These are phyloP conservation scores for Gigaspora rosea DNA, from an alignment of 192 early-diverging fungal genomes.

Conservation along the genomic window DNA sequence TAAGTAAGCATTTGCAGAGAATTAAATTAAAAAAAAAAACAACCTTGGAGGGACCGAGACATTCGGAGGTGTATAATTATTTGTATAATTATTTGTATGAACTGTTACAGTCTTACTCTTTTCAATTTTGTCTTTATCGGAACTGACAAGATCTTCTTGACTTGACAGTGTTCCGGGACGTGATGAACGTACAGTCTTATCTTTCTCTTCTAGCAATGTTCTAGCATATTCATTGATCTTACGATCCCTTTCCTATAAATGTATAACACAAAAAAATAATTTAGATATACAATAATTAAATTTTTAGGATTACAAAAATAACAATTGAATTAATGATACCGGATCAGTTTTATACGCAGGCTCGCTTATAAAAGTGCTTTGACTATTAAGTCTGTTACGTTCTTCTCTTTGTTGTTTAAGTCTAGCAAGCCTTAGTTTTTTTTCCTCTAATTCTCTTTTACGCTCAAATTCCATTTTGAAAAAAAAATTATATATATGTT, in stretches of 20 bases:
- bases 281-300: not conserved
- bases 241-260: slow-evolving; percentile 16
- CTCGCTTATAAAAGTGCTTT: slow-evolving; percentile 33
- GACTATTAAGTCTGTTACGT: slow-evolving; percentile 68
- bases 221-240: slow-evolving; percentile 37
- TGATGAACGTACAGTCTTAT: slow-evolving; percentile 38
- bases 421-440: slow-evolving; percentile 88
- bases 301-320: not conserved
- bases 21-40: not conserved
- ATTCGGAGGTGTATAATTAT: not conserved
- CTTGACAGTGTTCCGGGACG: slow-evolving; percentile 37
- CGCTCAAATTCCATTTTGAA: slow-evolving; percentile 55
- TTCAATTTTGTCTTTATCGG: slow-evolving; percentile 41
- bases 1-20: too few relatives aligned
- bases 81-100: not conserved
- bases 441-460: slow-evolving; percentile 86
- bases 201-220: slow-evolving; percentile 57
- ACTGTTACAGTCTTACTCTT: slow-evolving; percentile 31
- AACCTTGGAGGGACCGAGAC: slow-evolving; percentile 22
- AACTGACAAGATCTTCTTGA: slow-evolving; percentile 31
- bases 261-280: too few relatives aligned
- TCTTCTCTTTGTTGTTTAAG: slow-evolving; percentile 81
- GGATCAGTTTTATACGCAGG: slow-evolving; percentile 13
- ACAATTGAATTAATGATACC: slow-evolving; percentile 6
- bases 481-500: too few relatives aligned